Percentiles rank a stretch among this genome's conserved stretches.
Conservation (phyloP, 2,329 filamentous ascomycete genomes). For the Tolypocladium cylindrosporum region DNA sequence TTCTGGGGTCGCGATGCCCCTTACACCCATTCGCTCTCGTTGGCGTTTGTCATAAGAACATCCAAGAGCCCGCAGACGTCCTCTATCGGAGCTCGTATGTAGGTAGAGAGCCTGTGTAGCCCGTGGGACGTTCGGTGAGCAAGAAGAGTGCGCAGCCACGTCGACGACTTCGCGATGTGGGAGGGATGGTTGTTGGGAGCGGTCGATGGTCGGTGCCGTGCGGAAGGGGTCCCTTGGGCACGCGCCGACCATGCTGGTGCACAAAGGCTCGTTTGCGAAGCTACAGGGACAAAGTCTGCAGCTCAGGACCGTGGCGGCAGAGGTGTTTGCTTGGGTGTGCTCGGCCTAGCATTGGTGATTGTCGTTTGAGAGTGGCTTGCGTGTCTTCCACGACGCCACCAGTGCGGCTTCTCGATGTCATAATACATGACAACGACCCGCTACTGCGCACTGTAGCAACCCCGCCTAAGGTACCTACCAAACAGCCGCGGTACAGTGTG, state of each 20-base stretch:
- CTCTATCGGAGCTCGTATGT: neutral
- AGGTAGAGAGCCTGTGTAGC: neutral
- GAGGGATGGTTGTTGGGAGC: neutral
- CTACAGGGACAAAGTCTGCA: neutral
- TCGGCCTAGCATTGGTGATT: neutral
- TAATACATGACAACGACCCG: neutral
- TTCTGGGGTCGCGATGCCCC: slow-evolving; percentile 2
- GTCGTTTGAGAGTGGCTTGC: neutral
- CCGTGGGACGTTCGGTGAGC: neutral
- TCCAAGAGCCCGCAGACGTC: neutral
- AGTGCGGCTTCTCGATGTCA: neutral
- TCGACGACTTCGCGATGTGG: neutral
- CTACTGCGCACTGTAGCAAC: neutral
- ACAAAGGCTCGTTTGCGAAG: neutral
- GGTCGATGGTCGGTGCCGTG: neutral
- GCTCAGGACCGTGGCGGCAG: neutral
- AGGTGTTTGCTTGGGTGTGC: neutral
- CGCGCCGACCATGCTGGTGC: neutral
- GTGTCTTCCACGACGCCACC: neutral
- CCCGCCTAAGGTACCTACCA: no score
- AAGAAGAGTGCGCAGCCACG: neutral
- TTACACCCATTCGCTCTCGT: slow-evolving; percentile 4
- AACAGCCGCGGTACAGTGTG: neutral
- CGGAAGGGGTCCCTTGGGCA: neutral
- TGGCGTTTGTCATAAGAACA: neutral